These are phyloP conservation scores for Ogataea ramenticola DNA, from an alignment of 805 yeast genomes.

Conservation along the genomic window DNA sequence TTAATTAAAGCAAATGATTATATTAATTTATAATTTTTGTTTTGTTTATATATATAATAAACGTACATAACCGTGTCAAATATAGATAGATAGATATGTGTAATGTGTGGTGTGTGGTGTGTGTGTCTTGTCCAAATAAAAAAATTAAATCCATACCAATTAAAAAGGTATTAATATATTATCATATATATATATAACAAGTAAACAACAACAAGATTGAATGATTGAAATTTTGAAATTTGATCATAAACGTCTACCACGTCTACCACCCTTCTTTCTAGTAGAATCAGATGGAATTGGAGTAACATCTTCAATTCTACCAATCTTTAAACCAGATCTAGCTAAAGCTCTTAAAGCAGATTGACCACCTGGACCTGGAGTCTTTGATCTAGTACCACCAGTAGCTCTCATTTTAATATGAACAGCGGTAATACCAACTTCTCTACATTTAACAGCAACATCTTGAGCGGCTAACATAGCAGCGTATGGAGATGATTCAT, in stretches of 20 bases:
- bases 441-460: constrained; percentile 97
- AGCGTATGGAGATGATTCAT: constrained; percentile 99
- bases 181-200: no score
- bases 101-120: no score
- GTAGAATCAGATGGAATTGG: constrained; percentile 99
- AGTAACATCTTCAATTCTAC: constrained; percentile 99
- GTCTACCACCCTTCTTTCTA: constrained; percentile 99
- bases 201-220: no score
- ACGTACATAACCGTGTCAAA: background rate
- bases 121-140: background rate
- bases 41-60: background rate
- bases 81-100: background rate
- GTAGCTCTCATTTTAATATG: constrained; percentile 99
- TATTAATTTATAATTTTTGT: background rate
- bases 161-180: no score
- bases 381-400: constrained; percentile 99
- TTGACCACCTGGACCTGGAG: constrained; percentile 99
- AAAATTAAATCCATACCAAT: no score
- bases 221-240: no score
- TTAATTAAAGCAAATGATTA: background rate
- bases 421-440: constrained; percentile 99
- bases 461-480: constrained; percentile 99
- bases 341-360: constrained; percentile 98
- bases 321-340: constrained; percentile 99
- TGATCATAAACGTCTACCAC: constrained; percentile 96